Evolutionary conservation across 129 eudicot species (phyloP), one percentile per base, ranked within the genome.

Genomic region (Pulicaria dysenterica): DNA sequence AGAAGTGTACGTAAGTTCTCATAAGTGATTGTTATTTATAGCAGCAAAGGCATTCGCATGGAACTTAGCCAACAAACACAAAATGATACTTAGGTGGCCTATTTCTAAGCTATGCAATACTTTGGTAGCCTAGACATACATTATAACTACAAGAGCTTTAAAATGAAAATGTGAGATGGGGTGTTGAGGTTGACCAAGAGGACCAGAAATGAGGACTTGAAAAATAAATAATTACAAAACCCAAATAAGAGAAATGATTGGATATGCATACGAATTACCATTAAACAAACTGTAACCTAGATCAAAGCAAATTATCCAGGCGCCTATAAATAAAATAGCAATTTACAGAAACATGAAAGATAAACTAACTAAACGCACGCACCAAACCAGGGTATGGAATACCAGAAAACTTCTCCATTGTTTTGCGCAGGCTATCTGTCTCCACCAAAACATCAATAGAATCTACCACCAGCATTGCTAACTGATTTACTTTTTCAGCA

Each of bases 331-430:
- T 5, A 7, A 16, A 40, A 34, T 40, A 57, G 7, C n/a, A 38
- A 37, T 45, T 45, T 46, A 50, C 34, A 51, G n/a, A 53, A 39
- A 39, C 11, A 34, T 17, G 55, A 24, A 24, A 24, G 31, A 24
- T 24, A 24, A 68, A 58, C 58, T 31, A 63, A 60, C 11, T 64
- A 41, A 16, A 69, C 51, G 41, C 59, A 76, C 90, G 45, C 83
- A 92, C 94, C 87, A 79, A 74, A 72, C 82, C 87, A 74, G 89
- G 69, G 75, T 73, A 53, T 8, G 91, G 73, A 67, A 15, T 70
- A 57, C 41, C 84, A 40, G 84, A 86, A 40, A 83, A 83, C 45
- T 71, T 83, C 69, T 41, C 67, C 95, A 85, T 85, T 19, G 56
- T 63, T 54, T 80, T 53, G 64, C 10, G 46, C 34, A 84, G 85